Base-by-base conservation (phyloP, 139 green algal species). In the Chlorella vulgaris region DNA sequence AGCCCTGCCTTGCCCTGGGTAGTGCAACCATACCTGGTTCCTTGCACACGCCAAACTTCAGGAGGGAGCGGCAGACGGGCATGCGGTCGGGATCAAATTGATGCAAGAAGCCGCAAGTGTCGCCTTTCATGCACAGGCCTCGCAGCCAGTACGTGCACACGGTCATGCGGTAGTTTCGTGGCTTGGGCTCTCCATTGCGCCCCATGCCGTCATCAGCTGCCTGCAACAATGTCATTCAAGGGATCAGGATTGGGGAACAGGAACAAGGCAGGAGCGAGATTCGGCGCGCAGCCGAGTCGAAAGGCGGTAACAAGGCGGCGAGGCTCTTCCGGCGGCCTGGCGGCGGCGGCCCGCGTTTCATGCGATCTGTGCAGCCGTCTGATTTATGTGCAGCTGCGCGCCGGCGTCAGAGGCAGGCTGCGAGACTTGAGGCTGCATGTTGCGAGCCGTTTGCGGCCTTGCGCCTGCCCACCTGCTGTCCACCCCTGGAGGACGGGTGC, bases 111-210 rank as follows among this genome's bases (percentile, higher is more conserved):
- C 96, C 95, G 83, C 96, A 99, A 7, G 79, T 83, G 66, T 98
- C 93, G 8, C 96, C 96, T 84, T 98, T 98, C 95, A 98, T 98
- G 89, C 96, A 99, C 53, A 99, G 89, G 22, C 94, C 93, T 18
- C 93, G 88, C 21, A 99, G 86, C 96, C 96, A 99, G 89, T 98
- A 98, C 5, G 94, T 95, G 91, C 96, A 99, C 29, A 99, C 96
- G 4, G 96, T 99, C 91, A 98, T 93, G 78, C 74, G 78, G 40
- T 78, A 86, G 61, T 78, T 86, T 51, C 81, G 66, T 19, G 81
- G 76, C 78, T 74, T 86, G 60, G 65, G 42, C 38, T 65, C 55
- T 31, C 4, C n/a, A 24, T 40, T 58, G n/a, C 13, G 19, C 29
- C 66, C 40, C 21, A 29, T 28, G 62, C n/a, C 62, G 40, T 40